phyloP scores from a whole-genome alignment of 805 yeast species.

The Metschnikowia matae region DNA sequence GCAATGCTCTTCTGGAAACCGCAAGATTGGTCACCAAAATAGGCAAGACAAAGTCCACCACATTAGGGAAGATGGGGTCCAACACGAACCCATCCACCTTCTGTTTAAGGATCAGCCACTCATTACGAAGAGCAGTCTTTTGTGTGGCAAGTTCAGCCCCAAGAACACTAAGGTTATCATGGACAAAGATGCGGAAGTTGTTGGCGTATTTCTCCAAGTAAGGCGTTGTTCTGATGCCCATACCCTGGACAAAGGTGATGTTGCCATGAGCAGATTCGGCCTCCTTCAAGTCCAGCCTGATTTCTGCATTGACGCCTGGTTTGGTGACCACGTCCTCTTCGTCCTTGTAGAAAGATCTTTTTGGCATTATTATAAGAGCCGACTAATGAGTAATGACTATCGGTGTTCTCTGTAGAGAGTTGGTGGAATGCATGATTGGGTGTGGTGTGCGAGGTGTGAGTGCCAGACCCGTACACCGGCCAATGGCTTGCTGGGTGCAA shows the following conservation, averaged over 20 bases:
- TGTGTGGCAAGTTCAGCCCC: slow-evolving; percentile 46
- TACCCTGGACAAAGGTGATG: slow-evolving; percentile 46
- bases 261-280: slow-evolving; percentile 39
- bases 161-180: slow-evolving; percentile 32
- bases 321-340: slow-evolving; percentile 44
- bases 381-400: not conserved
- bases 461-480: not conserved
- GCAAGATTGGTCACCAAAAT: slow-evolving; percentile 55
- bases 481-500: not conserved
- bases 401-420: no score
- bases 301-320: slow-evolving; percentile 45
- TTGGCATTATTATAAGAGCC: slow-evolving; percentile 8
- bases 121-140: slow-evolving; percentile 45
- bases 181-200: slow-evolving; percentile 34
- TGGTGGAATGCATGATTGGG: not conserved
- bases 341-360: slow-evolving; percentile 50
- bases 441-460: not conserved
- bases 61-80: slow-evolving; percentile 54
- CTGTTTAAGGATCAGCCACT: slow-evolving; percentile 27
- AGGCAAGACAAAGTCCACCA: slow-evolving; percentile 52
- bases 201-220: slow-evolving; percentile 42
- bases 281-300: slow-evolving; percentile 32
- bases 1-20: slow-evolving; percentile 44
- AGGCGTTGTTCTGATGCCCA: slow-evolving; percentile 50
- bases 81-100: slow-evolving; percentile 34